These are phyloP conservation scores for Nannochloris sp. DNA, from an alignment of 139 green algal genomes.

Conservation along the genomic window DNA sequence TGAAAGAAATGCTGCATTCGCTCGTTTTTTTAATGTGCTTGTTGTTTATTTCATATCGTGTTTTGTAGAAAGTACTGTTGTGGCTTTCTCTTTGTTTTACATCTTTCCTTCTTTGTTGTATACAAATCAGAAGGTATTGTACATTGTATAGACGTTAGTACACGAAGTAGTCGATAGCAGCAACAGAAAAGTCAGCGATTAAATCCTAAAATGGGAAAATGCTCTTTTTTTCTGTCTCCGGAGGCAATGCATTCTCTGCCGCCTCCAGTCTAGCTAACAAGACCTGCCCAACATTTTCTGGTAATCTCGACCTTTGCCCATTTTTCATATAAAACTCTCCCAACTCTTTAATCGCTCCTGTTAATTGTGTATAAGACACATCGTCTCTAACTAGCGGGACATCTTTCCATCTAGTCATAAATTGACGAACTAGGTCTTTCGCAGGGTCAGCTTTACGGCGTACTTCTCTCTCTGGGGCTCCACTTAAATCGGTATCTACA, in stretches of 20 bases:
- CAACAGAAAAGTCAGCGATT: too few species aligned
- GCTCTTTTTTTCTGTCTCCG: not conserved
- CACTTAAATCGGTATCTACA: slow-evolving; percentile 26
- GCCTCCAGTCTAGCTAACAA: slow-evolving; percentile 12
- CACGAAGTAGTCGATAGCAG: too few species aligned
- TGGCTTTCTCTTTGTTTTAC: not conserved
- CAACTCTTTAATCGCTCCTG: slow-evolving; percentile 19
- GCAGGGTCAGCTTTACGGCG: slow-evolving; percentile 27
- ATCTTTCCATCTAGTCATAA: slow-evolving; percentile 17
- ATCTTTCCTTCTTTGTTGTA: not conserved
- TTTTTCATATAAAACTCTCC: slow-evolving; percentile 22
- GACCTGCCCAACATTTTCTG: not conserved
- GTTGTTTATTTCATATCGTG: not conserved
- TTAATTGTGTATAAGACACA: slow-evolving; percentile 4
- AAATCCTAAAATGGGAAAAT: slow-evolving; percentile 15
- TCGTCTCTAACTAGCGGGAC: slow-evolving; percentile 3
- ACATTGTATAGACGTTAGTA: too few species aligned
- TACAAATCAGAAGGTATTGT: not conserved
- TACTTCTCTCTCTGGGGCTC: slow-evolving; percentile 35
- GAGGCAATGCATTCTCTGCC: slow-evolving; percentile 20
- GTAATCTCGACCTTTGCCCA: slow-evolving; percentile 16
- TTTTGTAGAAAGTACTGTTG: not conserved
- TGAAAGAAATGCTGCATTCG: not conserved
- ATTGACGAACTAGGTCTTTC: slow-evolving; percentile 23
- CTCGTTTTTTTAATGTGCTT: not conserved